phyloP scores from a whole-genome alignment of 768 basidiomycete genomes.

The Gymnopilus junonius region DNA sequence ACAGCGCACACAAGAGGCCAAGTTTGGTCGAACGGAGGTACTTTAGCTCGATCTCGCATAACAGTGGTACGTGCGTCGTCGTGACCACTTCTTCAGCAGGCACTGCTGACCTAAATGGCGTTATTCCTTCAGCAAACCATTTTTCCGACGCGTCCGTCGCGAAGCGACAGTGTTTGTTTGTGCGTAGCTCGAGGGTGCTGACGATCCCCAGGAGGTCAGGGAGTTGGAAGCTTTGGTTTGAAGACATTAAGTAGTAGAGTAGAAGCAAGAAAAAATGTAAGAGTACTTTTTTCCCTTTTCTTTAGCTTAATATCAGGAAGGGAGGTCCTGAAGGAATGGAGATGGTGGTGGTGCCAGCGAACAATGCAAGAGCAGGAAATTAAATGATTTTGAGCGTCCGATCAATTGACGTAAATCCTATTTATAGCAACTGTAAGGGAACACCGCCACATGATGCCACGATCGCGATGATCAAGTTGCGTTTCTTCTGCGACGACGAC shows the following conservation, averaged over 20 bases:
- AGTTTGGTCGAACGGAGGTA: constrained; percentile 33
- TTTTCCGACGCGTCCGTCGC: constrained; percentile 39
- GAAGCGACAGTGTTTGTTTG: constrained; percentile 40
- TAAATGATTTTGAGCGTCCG: too few species aligned
- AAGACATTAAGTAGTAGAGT: background rate
- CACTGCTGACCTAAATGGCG: background rate
- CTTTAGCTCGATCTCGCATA: constrained; percentile 31
- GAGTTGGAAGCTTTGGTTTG: constrained; percentile 42
- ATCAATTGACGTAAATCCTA: too few species aligned
- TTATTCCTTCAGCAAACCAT: constrained; percentile 26
- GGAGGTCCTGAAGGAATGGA: background rate
- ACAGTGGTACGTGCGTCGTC: background rate
- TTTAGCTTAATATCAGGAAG: background rate
- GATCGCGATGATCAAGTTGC: too few species aligned
- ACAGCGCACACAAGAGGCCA: constrained; percentile 61
- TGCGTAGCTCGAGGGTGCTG: constrained; percentile 38
- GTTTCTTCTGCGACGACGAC: too few species aligned
- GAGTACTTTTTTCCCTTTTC: too few species aligned
- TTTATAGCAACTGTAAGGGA: too few species aligned
- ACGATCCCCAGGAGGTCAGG: constrained; percentile 42
- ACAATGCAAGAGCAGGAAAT: too few species aligned
- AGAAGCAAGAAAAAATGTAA: too few species aligned
- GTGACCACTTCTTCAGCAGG: background rate
- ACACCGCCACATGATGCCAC: too few species aligned
- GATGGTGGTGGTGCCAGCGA: background rate